A percentile compares a stretch with the other conserved stretches of the same genome.
Conservation (phyloP, 192 early-diverging fungal genomes). For the Coemansia sp. region DNA sequence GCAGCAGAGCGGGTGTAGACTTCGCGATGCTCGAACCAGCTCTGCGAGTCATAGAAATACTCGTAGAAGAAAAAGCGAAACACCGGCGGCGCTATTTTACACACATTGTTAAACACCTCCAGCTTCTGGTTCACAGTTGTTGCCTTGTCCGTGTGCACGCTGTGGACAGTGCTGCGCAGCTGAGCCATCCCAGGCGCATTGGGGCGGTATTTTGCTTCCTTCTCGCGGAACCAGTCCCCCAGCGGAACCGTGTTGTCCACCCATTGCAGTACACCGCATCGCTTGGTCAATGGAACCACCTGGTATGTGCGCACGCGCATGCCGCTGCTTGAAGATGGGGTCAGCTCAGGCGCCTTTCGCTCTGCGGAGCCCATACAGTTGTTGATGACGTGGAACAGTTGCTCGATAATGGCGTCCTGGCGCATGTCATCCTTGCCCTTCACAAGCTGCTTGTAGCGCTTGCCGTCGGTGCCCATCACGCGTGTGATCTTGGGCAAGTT, state of each 20-base stretch:
- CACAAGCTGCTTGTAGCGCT: conserved; percentile 55
- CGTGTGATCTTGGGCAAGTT: conserved; percentile 55
- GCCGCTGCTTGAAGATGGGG: conserved; percentile 14
- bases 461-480: conserved; percentile 42
- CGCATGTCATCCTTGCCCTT: conserved; percentile 71
- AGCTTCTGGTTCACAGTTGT: conserved; percentile 60
- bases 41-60: conserved; percentile 64
- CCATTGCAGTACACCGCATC: conserved; percentile 95
- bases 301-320: conserved; percentile 61
- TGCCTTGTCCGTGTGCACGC: conserved; percentile 39
- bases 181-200: conserved; percentile 31
- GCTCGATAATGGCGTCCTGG: conserved; percentile 73
- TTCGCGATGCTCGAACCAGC: conserved; percentile 75
- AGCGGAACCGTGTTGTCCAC: conserved; percentile 74
- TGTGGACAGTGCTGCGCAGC: conserved; percentile 38
- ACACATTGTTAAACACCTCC: conserved; percentile 56
- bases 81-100: conserved; percentile 56
- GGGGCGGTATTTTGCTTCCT: conserved; percentile 56
- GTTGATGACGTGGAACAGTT: conserved; percentile 69
- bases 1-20: conserved; percentile 81
- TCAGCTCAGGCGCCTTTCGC: neutral
- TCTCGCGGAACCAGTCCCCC: conserved; percentile 69
- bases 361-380: conserved; percentile 51
- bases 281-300: conserved; percentile 87
- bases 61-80: conserved; percentile 80